Base-by-base conservation (phyloP, 1,284 basidiomycete species). In the Pterulicium gracile region DNA sequence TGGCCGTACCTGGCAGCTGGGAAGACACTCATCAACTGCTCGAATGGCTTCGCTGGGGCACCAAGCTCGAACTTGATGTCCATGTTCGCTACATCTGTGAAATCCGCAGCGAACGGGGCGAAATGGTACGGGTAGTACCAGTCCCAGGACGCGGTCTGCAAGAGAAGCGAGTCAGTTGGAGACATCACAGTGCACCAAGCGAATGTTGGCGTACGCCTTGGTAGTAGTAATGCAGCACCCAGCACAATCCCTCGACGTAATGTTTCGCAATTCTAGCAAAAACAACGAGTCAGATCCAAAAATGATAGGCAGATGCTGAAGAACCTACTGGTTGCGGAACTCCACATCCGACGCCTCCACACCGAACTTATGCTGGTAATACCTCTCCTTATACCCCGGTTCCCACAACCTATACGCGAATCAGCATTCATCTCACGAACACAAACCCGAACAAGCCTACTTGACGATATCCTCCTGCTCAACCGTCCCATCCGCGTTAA, bases 81-180 rank as follows among this genome's bases (percentile, higher is more conserved):
- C 75, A 95, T 80, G 53, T 79, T 70, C 36, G 75, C 76, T 27
- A 97, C 67, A 44, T 92, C 82, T 48, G 79, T 76, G 56, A 98
- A 98, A 63, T 99, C 96, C 49, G 87, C 85, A 3, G 96, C 96
- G 61, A 98, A 99, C 1, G 96, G 96, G 3, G 96, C 92, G 61
- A 95, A 98, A 65, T 99, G 95, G 60, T 89, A 96, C 0, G 96
- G 96, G 61, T 98, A 98, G 66, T 87, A 99, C 96, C 96, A 99
- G 57, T 93, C 83, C 96, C 96, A 99, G 1, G 93, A 95, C 3
- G 95, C 92, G n/a, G 87, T 81, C 88, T 90, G 50, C 14, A 48
- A 46, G 23, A 48, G 40, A 23, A 50, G 20, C 21, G 42, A 44
- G 47, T 57, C 23, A 55, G 51, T n/a, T n/a, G n/a, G n/a, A n/a